Conservation (phyloP, 140 eudicot genomes). For the Flaveria floridana region DNA sequence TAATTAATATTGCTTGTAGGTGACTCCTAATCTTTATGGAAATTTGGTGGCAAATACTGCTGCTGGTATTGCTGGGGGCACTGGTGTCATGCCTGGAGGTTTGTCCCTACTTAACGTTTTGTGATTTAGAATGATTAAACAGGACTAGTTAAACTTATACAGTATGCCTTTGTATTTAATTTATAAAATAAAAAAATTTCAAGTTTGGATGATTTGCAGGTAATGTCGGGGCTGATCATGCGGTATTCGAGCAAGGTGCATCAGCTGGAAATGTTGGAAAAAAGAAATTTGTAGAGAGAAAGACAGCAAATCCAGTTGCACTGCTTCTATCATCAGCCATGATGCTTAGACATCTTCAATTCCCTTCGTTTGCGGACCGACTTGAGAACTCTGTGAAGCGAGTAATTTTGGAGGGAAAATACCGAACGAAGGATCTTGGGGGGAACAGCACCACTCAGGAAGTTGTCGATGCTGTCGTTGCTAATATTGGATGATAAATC, state of each 20-base stretch:
- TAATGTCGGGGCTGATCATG: slow-evolving; percentile 81
- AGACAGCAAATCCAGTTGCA: slow-evolving; percentile 84
- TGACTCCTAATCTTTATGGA: slow-evolving; percentile 80
- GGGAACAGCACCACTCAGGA: slow-evolving; percentile 71
- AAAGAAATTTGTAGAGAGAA: slow-evolving; percentile 47
- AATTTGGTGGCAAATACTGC: slow-evolving; percentile 93
- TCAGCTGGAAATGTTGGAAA: slow-evolving; percentile 89
- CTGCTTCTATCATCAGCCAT: slow-evolving; percentile 77
- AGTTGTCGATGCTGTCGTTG: slow-evolving; percentile 73
- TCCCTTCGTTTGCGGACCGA: slow-evolving; percentile 85
- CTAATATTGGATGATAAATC: slow-evolving; percentile 47
- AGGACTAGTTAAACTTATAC: neutral
- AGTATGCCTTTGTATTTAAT: neutral
- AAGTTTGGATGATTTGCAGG: slow-evolving; percentile 36
- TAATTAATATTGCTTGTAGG: neutral
- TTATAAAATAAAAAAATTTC: neutral
- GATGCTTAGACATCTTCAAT: slow-evolving; percentile 86
- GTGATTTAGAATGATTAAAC: neutral
- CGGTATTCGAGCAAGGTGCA: slow-evolving; percentile 92
- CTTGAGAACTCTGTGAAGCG: slow-evolving; percentile 64
- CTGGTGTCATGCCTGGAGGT: slow-evolving; percentile 98
- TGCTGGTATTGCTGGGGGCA: slow-evolving; percentile 98
- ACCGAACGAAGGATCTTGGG: slow-evolving; percentile 72
- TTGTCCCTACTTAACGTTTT: neutral
- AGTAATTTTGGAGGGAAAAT: slow-evolving; percentile 59